Evolutionary conservation across 164 flowering plant genomes (phyloP).

Genomic region (Aristolochia fimbriata): DNA sequence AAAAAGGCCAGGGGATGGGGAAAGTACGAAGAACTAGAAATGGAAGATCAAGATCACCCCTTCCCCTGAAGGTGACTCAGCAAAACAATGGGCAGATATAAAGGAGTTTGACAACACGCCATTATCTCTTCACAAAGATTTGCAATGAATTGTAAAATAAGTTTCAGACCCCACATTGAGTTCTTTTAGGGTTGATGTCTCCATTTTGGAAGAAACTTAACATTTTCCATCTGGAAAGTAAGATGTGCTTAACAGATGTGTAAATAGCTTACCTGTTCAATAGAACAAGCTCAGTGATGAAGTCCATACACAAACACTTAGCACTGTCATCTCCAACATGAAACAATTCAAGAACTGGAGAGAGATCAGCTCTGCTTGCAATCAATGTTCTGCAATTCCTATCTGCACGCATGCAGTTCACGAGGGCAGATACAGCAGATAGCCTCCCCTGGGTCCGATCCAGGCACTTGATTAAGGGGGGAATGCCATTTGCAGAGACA

Average conservation of each 20-base stretch:
- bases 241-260: background rate
- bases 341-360: conserved; percentile 57
- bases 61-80: too few species aligned
- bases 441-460: conserved; percentile 36
- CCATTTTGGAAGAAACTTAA: background rate
- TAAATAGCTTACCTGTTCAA: conserved; percentile 37
- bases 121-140: too few species aligned
- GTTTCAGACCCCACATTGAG: too few species aligned
- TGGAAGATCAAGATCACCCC: too few species aligned
- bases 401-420: conserved; percentile 55
- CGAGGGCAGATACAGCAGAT: conserved; percentile 37
- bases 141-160: too few species aligned
- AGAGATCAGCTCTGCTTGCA: conserved; percentile 43
- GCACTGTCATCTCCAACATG: conserved; percentile 49
- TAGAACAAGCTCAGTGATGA: conserved; percentile 48
- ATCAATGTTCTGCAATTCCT: conserved; percentile 41
- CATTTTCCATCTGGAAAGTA: background rate
- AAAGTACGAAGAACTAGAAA: too few species aligned
- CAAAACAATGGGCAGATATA: too few species aligned
- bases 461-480: conserved; percentile 40
- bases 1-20: too few species aligned
- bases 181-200: too few species aligned
- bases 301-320: conserved; percentile 46
- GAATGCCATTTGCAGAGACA: conserved; percentile 44
- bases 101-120: too few species aligned